Percentiles rank a stretch among this genome's conserved stretches.
phyloP scores from a whole-genome alignment of 2,329 filamentous ascomycete genomes.

The Neophaeococcomyces mojaviensis region DNA sequence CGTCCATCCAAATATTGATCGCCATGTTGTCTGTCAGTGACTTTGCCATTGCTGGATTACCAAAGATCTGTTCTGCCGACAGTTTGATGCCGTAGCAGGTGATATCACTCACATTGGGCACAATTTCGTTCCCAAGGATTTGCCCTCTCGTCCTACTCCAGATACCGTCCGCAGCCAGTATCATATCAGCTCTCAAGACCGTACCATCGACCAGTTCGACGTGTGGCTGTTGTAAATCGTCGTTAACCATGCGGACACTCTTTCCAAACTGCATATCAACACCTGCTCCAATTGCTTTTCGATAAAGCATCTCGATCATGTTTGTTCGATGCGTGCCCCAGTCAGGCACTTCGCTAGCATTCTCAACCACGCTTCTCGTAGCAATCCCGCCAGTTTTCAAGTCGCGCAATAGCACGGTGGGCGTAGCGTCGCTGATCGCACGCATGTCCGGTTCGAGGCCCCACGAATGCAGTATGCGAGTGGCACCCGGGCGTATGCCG shows the following conservation, averaged over 20 bases:
- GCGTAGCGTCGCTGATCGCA: background rate
- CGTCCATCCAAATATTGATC: slow-evolving; percentile 20
- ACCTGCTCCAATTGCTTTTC: background rate
- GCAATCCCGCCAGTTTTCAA: background rate
- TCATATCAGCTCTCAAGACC: background rate
- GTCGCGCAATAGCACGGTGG: background rate
- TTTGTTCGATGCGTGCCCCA: background rate
- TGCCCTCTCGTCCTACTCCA: slow-evolving; percentile 11
- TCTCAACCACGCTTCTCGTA: background rate
- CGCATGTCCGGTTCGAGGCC: background rate
- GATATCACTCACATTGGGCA: slow-evolving; percentile 16
- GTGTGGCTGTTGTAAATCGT: slow-evolving; percentile 42
- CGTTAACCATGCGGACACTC: slow-evolving; percentile 37
- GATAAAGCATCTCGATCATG: background rate
- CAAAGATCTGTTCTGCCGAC: slow-evolving; percentile 1
- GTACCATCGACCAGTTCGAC: slow-evolving; percentile 17
- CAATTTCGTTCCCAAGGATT: slow-evolving; percentile 11
- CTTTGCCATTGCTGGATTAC: slow-evolving; percentile 2
- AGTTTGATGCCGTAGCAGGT: slow-evolving; percentile 18
- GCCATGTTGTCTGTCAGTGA: slow-evolving; percentile 16
- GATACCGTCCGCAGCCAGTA: slow-evolving; percentile 14
- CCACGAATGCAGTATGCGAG: background rate
- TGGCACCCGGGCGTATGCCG: background rate
- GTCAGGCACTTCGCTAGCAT: background rate
- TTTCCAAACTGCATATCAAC: slow-evolving; percentile 6